These are phyloP conservation scores for Pleurotus salmoneostramineus DNA, from an alignment of 768 basidiomycete species.

Conservation along the genomic window DNA sequence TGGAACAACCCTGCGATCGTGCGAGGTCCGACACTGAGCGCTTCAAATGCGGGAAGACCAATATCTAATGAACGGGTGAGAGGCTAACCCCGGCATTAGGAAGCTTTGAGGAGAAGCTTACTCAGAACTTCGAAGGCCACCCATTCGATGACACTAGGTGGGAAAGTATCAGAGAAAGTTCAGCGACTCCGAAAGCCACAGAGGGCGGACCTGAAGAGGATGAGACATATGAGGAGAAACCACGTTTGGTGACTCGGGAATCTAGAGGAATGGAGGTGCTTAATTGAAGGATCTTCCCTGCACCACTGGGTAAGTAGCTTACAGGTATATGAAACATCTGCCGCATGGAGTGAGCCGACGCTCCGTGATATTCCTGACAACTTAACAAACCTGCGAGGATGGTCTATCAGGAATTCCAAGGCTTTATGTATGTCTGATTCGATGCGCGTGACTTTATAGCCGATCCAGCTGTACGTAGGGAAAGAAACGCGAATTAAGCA, in stretches of 20 bases:
- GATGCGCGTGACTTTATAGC: constrained; percentile 42
- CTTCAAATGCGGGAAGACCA: constrained; percentile 33
- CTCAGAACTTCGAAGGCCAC: constrained; percentile 62
- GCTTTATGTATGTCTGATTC: constrained; percentile 47
- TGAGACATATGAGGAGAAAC: constrained; percentile 57
- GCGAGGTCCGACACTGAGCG: constrained; percentile 31
- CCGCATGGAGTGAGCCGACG: neutral
- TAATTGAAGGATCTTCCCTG: neutral
- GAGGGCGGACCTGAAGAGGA: constrained; percentile 45
- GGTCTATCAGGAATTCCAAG: constrained; percentile 71
- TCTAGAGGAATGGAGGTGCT: constrained; percentile 15
- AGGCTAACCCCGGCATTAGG: neutral
- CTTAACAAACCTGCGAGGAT: constrained; percentile 56
- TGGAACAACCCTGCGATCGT: constrained; percentile 49
- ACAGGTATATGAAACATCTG: constrained; percentile 65
- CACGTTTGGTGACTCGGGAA: constrained; percentile 77
- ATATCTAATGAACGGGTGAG: constrained; percentile 24
- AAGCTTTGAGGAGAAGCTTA: constrained; percentile 14
- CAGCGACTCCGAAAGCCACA: neutral
- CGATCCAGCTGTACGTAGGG: constrained; percentile 35
- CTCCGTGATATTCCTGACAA: neutral
- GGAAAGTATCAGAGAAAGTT: neutral
- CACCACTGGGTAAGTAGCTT: neutral
- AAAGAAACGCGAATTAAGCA: constrained; percentile 25
- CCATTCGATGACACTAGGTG: constrained; percentile 62